Evolutionary conservation across 2,329 filamentous ascomycete genomes (phyloP).

Genomic region (Colletotrichum tropicale): DNA sequence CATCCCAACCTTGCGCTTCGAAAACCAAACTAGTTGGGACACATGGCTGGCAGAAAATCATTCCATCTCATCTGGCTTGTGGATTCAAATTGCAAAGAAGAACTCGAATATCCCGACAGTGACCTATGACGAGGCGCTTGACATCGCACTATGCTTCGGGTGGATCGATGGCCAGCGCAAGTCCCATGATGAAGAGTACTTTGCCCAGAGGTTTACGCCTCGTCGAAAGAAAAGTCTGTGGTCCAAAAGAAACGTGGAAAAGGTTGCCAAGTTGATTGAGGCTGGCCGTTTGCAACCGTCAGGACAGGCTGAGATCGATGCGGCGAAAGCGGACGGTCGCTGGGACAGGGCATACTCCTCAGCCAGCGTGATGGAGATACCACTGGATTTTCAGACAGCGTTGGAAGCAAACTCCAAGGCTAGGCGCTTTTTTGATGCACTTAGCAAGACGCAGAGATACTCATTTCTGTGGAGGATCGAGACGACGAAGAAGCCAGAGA

Average conservation of each 20-base stretch:
- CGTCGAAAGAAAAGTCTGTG: slow-evolving; percentile 59
- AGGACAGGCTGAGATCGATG: slow-evolving; percentile 55
- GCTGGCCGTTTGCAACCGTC: slow-evolving; percentile 53
- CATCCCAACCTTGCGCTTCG: slow-evolving; percentile 29
- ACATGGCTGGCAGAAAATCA: slow-evolving; percentile 42
- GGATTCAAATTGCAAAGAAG: slow-evolving; percentile 56
- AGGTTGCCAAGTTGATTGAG: slow-evolving; percentile 47
- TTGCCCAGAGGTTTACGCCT: slow-evolving; percentile 63
- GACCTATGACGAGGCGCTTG: slow-evolving; percentile 56
- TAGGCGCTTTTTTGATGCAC: slow-evolving; percentile 41
- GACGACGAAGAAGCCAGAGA: slow-evolving; percentile 42
- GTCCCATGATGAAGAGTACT: slow-evolving; percentile 48
- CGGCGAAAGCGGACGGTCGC: slow-evolving; percentile 60
- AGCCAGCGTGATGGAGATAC: slow-evolving; percentile 48
- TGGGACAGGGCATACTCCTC: slow-evolving; percentile 64
- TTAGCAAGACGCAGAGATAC: slow-evolving; percentile 52
- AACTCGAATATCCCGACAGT: slow-evolving; percentile 45
- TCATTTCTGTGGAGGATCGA: slow-evolving; percentile 48
- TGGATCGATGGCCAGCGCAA: slow-evolving; percentile 66
- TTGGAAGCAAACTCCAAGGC: slow-evolving; percentile 40
- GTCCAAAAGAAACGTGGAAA: slow-evolving; percentile 64
- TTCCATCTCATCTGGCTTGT: slow-evolving; percentile 39
- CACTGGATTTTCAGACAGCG: slow-evolving; percentile 51
- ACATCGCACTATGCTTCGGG: slow-evolving; percentile 63
- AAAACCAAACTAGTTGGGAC: slow-evolving; percentile 33